Evolutionary conservation across 345 rosid species (phyloP).

Genomic region (Euphorbia lathyris): DNA sequence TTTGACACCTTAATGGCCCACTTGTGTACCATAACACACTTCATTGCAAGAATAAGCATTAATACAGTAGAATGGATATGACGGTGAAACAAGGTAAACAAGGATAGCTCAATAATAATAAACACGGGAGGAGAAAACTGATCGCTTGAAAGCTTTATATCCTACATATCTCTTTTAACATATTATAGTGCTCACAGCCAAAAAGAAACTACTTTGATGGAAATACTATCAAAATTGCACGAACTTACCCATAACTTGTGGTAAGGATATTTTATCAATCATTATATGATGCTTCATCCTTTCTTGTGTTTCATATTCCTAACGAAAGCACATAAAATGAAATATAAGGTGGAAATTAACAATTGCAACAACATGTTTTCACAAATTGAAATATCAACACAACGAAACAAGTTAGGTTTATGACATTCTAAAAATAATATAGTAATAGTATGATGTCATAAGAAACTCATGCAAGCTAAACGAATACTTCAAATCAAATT

Average conservation of each 20-base stretch:
- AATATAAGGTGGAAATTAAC: neutral
- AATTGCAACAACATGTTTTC: neutral
- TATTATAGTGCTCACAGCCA: neutral
- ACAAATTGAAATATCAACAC: neutral
- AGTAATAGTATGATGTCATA: neutral
- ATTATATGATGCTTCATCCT: slow-evolving; percentile 62
- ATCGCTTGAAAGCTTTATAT: neutral
- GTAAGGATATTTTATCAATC: slow-evolving; percentile 58
- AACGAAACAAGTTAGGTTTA: neutral
- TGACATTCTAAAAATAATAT: neutral
- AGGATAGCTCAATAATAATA: neutral
- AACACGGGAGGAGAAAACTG: neutral
- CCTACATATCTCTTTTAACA: neutral
- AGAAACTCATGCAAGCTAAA: neutral
- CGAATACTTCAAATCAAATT: neutral
- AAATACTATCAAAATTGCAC: neutral
- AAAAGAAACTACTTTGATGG: neutral
- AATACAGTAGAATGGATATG: too few species aligned
- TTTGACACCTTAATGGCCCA: too few species aligned
- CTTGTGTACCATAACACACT: too few species aligned
- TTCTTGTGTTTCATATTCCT: slow-evolving; percentile 83
- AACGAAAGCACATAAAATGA: slow-evolving; percentile 4
- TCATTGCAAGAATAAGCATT: neutral
- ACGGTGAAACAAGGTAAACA: neutral
- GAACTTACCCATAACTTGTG: slow-evolving; percentile 68